Evolutionary conservation across 441 rosid genomes (phyloP).

Genomic region (Pelargonium citronellum): DNA sequence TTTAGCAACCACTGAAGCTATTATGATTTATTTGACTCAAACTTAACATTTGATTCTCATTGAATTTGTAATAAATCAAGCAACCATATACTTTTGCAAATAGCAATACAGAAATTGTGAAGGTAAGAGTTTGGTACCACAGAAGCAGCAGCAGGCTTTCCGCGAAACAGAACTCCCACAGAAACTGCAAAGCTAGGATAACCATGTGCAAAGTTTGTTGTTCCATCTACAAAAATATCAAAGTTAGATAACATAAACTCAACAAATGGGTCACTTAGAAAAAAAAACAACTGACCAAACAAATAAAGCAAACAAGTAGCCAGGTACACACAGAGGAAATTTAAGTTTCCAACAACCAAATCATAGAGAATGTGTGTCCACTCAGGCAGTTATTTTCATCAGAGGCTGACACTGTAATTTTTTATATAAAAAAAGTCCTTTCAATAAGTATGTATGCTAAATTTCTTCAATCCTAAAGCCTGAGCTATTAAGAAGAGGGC

Average conservation of each 20-base stretch:
- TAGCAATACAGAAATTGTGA: conserved; percentile 3
- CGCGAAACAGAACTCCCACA: conserved; percentile 75
- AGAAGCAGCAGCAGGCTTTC: conserved; percentile 80
- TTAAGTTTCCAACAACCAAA: background rate
- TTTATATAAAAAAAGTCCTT: no score
- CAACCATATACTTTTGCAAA: background rate
- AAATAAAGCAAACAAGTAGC: background rate
- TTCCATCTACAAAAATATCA: conserved; percentile 58
- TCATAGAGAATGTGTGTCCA: background rate
- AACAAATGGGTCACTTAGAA: conserved; percentile 5
- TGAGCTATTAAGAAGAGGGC: no score
- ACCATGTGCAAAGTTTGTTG: conserved; percentile 91
- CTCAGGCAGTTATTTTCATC: background rate
- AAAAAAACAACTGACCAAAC: conserved; percentile 3
- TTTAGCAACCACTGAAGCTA: no score
- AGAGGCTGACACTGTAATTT: background rate
- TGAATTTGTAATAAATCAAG: background rate
- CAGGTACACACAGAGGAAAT: background rate
- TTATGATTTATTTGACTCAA: no score
- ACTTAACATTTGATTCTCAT: no score
- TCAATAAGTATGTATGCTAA: no score
- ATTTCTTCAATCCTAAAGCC: no score
- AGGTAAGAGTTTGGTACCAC: conserved; percentile 47
- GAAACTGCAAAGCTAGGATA: conserved; percentile 98
- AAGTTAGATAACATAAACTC: conserved; percentile 1